Percentiles rank a stretch among this genome's conserved stretches.
Conservation (phyloP, 352 stramenopile genomes). For the Peronospora farinosa region DNA sequence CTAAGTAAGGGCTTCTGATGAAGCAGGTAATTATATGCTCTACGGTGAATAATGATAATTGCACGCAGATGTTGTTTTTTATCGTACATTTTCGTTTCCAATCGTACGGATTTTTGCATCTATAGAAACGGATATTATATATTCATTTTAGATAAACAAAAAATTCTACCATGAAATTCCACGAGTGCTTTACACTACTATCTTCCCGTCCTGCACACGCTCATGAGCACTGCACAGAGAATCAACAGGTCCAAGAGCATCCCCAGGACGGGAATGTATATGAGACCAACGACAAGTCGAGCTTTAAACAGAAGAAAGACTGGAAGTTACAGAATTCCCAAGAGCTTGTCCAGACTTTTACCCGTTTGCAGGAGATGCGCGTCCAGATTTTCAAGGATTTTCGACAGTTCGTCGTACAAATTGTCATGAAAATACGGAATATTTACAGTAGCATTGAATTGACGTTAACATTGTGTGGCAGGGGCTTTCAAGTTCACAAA, state of each 20-base stretch:
- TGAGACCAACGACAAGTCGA: not conserved
- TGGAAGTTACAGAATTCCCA: constrained; percentile 8
- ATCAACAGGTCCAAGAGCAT: constrained; percentile 11
- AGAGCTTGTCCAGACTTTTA: constrained; percentile 40
- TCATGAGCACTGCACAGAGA: constrained; percentile 52
- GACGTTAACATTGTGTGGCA: constrained; percentile 5
- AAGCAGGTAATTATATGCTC: too few relatives aligned
- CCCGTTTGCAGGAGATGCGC: constrained; percentile 50
- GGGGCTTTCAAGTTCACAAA: constrained; percentile 62
- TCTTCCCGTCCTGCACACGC: constrained; percentile 47
- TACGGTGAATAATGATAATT: too few relatives aligned
- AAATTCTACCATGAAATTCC: constrained; percentile 49
- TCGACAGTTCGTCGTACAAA: constrained; percentile 28
- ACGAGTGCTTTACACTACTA: constrained; percentile 59
- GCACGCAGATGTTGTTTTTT: not conserved
- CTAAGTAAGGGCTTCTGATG: too few relatives aligned
- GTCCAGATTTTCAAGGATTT: constrained; percentile 72
- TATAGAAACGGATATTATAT: too few relatives aligned
- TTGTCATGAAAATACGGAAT: not conserved
- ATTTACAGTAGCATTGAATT: not conserved
- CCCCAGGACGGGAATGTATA: not conserved
- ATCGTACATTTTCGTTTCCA: constrained; percentile 9
- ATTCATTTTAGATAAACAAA: not conserved
- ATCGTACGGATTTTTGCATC: not conserved
- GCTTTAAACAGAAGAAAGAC: constrained; percentile 1